Conservation (phyloP, 495 filamentous ascomycete species). For the Hyaloscypha variabilis region DNA sequence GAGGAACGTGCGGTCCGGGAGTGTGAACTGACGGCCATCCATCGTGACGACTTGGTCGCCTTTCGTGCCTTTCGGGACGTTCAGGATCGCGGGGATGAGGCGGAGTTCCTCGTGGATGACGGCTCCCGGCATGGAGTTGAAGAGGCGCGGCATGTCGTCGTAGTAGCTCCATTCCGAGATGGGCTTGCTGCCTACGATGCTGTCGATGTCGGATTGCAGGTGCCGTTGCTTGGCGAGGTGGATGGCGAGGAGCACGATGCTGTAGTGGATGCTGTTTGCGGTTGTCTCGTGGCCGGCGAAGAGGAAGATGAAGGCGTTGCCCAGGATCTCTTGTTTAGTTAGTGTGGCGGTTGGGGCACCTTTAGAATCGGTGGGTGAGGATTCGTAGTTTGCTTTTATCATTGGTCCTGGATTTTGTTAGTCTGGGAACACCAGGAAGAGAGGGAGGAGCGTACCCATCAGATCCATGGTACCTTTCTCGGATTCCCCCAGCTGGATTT, state of each 20-base stretch:
- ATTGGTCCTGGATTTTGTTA: constrained; percentile 12
- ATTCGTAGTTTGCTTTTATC: constrained; percentile 20
- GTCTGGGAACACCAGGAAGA: neutral
- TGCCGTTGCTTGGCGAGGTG: constrained; percentile 56
- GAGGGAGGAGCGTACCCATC: neutral
- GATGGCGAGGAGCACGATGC: constrained; percentile 55
- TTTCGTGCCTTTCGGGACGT: constrained; percentile 59
- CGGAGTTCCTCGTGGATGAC: constrained; percentile 71
- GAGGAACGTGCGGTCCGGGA: constrained; percentile 52
- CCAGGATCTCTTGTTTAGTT: constrained; percentile 55
- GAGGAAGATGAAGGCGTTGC: constrained; percentile 74
- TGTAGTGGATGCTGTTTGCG: constrained; percentile 67
- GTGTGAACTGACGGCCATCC: constrained; percentile 47
- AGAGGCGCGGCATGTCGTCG: constrained; percentile 27
- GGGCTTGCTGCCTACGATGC: constrained; percentile 53
- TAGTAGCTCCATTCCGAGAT: constrained; percentile 65
- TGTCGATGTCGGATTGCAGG: constrained; percentile 66
- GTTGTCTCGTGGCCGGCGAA: constrained; percentile 76
- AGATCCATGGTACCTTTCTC: constrained; percentile 17
- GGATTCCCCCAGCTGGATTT: constrained; percentile 12
- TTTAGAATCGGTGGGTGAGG: neutral
- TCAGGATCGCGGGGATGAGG: constrained; percentile 59
- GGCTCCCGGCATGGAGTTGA: constrained; percentile 64
- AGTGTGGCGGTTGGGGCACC: neutral
- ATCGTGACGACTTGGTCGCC: constrained; percentile 56